Conservation (phyloP, 148 eudicot species). For the Tetragonia tetragonoides region DNA sequence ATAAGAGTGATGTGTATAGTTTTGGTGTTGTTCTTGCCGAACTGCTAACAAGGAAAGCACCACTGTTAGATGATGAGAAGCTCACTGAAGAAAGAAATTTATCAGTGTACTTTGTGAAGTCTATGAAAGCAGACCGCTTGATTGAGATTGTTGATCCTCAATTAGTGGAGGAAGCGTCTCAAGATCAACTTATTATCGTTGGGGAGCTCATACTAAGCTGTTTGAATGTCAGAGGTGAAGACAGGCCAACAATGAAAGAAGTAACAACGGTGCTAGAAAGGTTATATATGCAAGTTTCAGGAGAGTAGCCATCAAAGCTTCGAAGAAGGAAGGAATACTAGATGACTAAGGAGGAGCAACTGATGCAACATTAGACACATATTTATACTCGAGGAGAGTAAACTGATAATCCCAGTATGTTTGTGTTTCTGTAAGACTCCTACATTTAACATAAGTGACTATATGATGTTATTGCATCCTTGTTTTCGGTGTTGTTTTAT, state of each 20-base stretch:
- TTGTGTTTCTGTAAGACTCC: too few relatives aligned
- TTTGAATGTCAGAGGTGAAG: constrained; percentile 11
- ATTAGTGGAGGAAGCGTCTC: constrained; percentile 10
- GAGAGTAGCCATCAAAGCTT: neutral
- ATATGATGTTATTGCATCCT: too few relatives aligned
- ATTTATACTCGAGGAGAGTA: too few relatives aligned
- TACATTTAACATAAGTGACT: too few relatives aligned
- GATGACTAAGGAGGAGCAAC: too few relatives aligned
- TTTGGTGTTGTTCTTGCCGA: constrained; percentile 22
- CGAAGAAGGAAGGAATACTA: neutral
- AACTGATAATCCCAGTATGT: too few relatives aligned
- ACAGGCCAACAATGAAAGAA: constrained; percentile 22
- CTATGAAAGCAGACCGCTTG: neutral
- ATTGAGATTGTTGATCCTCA: neutral
- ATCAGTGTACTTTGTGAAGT: constrained; percentile 11
- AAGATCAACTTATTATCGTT: neutral
- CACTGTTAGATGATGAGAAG: neutral
- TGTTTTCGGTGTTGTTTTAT: too few relatives aligned
- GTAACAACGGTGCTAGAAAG: constrained; percentile 1
- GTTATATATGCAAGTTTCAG: neutral
- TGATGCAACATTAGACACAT: too few relatives aligned
- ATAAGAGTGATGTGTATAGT: constrained; percentile 23
- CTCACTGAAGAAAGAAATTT: constrained; percentile 6
- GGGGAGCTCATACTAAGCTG: constrained; percentile 9
- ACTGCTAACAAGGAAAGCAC: constrained; percentile 13